A percentile compares a stretch with the other conserved stretches of the same genome.
phyloP scores from a whole-genome alignment of 2,329 filamentous ascomycete genomes.

The Apiospora marii region DNA sequence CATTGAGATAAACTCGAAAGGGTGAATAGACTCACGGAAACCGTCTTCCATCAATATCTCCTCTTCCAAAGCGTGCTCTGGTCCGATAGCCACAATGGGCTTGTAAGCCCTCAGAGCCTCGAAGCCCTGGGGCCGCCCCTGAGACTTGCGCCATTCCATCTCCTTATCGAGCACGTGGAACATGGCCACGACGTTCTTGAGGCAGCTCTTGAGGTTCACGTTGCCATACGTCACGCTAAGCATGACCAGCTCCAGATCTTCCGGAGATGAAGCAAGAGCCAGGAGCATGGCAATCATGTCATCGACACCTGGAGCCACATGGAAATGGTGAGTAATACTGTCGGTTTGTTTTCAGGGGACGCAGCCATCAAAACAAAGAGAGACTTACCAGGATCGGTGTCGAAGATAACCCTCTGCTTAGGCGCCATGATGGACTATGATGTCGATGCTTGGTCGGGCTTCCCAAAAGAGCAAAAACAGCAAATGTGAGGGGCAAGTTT shows the following conservation, averaged over 20 bases:
- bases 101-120: conserved; percentile 75
- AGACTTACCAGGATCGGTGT: conserved; percentile 83
- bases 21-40: conserved; percentile 71
- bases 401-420: conserved; percentile 85
- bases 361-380: background rate
- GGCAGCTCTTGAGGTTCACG: conserved; percentile 84
- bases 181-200: conserved; percentile 87
- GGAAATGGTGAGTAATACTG: conserved; percentile 28
- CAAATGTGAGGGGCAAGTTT: conserved; percentile 5
- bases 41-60: conserved; percentile 82
- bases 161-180: conserved; percentile 95
- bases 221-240: conserved; percentile 95
- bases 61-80: conserved; percentile 85
- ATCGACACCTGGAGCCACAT: conserved; percentile 76
- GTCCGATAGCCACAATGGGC: conserved; percentile 86
- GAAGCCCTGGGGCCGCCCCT: conserved; percentile 74
- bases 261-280: conserved; percentile 79
- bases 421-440: conserved; percentile 62
- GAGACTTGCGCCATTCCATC: conserved; percentile 78
- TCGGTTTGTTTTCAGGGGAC: background rate
- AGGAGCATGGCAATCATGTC: conserved; percentile 90
- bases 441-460: conserved; percentile 26
- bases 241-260: conserved; percentile 86
- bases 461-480: conserved; percentile 27
- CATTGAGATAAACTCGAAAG: background rate